phyloP scores from a whole-genome alignment of 176 grass and related monocot species.

The Secale cereale region DNA sequence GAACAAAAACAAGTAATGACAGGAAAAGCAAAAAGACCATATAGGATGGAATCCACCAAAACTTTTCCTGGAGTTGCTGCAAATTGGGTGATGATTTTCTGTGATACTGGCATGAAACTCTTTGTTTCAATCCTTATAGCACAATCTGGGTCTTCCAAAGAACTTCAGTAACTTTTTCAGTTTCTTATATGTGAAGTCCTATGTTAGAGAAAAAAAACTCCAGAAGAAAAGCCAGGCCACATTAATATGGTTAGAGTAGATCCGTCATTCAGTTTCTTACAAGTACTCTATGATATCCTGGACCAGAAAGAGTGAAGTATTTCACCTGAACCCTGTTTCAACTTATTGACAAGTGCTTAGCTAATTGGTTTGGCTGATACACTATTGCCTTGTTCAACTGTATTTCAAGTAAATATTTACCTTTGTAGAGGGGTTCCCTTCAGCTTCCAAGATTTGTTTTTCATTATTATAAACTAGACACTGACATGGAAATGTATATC shows the following conservation, averaged over 20 bases:
- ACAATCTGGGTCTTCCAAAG: not conserved
- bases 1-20: not conserved
- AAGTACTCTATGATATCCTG: not conserved
- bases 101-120: not conserved
- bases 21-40: not conserved
- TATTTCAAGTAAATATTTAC: not conserved
- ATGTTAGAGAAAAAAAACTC: not conserved
- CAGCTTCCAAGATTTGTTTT: not conserved
- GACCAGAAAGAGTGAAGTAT: not conserved
- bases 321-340: not conserved
- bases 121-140: not conserved
- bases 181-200: not conserved
- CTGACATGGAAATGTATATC: slow-evolving; percentile 16
- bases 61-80: not conserved
- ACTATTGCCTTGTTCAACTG: not conserved
- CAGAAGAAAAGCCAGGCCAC: not conserved
- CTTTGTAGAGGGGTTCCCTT: not conserved
- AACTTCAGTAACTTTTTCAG: not conserved
- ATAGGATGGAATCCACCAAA: not conserved
- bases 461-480: not conserved
- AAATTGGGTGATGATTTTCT: not conserved
- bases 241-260: not conserved
- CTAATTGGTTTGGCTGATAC: slow-evolving; percentile 11
- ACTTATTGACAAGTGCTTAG: not conserved
- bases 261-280: not conserved